phyloP scores from a whole-genome alignment of 176 grass and related monocot genomes.

The Oryza longistaminata region DNA sequence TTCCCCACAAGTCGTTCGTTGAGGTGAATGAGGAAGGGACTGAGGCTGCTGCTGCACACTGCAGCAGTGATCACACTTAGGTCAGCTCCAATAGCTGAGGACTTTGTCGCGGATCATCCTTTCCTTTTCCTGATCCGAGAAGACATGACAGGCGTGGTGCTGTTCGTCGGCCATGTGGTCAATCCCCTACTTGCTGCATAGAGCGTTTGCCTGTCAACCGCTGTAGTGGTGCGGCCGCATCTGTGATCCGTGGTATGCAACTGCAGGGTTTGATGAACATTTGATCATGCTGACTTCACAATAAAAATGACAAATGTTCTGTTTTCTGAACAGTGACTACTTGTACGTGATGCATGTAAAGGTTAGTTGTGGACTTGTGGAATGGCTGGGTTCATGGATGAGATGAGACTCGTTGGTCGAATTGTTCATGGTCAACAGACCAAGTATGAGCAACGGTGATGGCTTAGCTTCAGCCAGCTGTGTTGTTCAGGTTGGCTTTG shows the following conservation, averaged over 20 bases:
- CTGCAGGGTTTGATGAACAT: background rate
- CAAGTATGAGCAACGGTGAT: background rate
- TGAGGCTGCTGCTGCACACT: constrained; percentile 57
- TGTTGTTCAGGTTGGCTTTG: background rate
- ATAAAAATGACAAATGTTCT: constrained; percentile 19
- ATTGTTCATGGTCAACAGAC: background rate
- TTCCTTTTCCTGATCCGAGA: constrained; percentile 61
- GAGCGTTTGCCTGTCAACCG: background rate
- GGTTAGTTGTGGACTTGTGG: no score
- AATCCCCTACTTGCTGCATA: constrained; percentile 47
- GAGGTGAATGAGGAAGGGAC: constrained; percentile 93
- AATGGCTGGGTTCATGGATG: background rate
- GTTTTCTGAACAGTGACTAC: constrained; percentile 11
- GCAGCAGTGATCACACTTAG: constrained; percentile 23
- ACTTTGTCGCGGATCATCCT: constrained; percentile 61
- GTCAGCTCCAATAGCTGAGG: constrained; percentile 6
- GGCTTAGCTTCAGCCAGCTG: background rate
- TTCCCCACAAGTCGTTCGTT: constrained; percentile 67
- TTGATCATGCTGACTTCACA: constrained; percentile 32
- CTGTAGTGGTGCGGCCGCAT: background rate
- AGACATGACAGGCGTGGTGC: constrained; percentile 54
- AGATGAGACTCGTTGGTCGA: background rate
- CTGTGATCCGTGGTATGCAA: background rate
- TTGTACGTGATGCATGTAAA: constrained; percentile 13
- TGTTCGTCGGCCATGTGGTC: constrained; percentile 53